Evolutionary conservation across 768 basidiomycete species (phyloP), one percentile per base, ranked within the genome.

Genomic region (Dioszegia crocea): DNA sequence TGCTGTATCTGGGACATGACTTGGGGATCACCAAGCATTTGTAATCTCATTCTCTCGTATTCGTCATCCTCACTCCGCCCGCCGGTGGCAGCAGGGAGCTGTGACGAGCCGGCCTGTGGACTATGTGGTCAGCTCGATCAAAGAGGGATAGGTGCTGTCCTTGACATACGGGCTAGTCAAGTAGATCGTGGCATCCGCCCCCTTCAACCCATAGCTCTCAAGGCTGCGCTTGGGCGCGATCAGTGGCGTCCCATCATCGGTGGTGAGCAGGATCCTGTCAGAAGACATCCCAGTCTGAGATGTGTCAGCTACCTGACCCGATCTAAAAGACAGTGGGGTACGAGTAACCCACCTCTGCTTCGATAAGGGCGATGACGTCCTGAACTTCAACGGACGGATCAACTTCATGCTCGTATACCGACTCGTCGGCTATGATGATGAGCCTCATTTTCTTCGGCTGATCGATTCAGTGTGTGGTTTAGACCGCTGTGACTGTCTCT

Each of bases 291-390:
- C 71, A 39, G 71, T 65, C 64, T 73, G n/a, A 38, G 36, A 26
- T 29, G 16, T 31, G 36, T 62, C 47, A 61, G 57, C 44, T 44
- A 33, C 51, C 9, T 10, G 17, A 17, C 24, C 39, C n/a, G n/a
- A n/a, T n/a, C n/a, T n/a, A n/a, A n/a, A n/a, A n/a, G n/a, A n/a
- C n/a, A n/a, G n/a, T n/a, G n/a, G n/a, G n/a, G 6, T 33, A 14
- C 33, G 33, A 33, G 33, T 6, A 6, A 33, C 86, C 75, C 74
- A 91, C 94, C 84, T 97, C 93, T 0, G 87, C 93, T 78, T 96
- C 91, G n/a, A 96, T 81, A 54, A 97, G 80, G 12, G 90, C 94
- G 83, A 88, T 87, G 36, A 97, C 86, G 75, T 93, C 88, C 80
- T 90, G 88, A 27, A 98, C 83, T 76, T 89, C 86, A 88, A 97